Evolutionary conservation across 2,329 filamentous ascomycete genomes (phyloP), one percentile per base, ranked within the genome.

Genomic region (Diaporthe sp.): DNA sequence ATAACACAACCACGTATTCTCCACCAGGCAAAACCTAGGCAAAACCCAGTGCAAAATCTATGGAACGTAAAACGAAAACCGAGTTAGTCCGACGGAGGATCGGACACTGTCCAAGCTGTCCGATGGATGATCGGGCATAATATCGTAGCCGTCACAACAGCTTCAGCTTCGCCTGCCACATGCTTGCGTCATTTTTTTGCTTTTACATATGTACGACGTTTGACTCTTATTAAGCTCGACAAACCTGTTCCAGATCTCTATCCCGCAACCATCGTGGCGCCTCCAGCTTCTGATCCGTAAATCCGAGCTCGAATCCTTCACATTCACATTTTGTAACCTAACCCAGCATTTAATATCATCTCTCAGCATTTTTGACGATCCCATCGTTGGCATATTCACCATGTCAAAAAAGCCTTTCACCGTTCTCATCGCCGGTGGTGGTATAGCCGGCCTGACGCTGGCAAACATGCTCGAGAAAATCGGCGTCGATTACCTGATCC

Each of bases 341-440:
- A 25, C 10, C 19, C 10, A 49, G 9, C 25, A 13, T 4, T 34
- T 13, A 3, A 51, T 51, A 46, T 12, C 22, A 6, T 53, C 2
- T 22, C 19, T 17, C 22, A 5, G 3, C 19, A 51, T 2, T 4
- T 39, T 53, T 39, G 3, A 46, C 9, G 6, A 39, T 7, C 7
- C 17, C 12, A 68, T 44, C 22, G 15, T 17, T 39, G 3, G 2
- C 61, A 51, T 37, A 67, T 12, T 6, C 10, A 67, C 7, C 31
- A 72, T 39, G 42, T 12, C 71, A 53, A 12, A 53, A 2, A 19
- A 58, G n/a, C 71, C 57, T 1, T 72, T 72, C 31, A 72, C 82
- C 70, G 83, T 88, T 34, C 80, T 89, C 71, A 89, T 90, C 53
- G 86, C 83, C 1, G 88, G 88, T 25, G 88, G 87, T 9, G 84